These are phyloP conservation scores for Raphidocelis subcapitata DNA, from an alignment of 139 green algal species.

Conservation along the genomic window DNA sequence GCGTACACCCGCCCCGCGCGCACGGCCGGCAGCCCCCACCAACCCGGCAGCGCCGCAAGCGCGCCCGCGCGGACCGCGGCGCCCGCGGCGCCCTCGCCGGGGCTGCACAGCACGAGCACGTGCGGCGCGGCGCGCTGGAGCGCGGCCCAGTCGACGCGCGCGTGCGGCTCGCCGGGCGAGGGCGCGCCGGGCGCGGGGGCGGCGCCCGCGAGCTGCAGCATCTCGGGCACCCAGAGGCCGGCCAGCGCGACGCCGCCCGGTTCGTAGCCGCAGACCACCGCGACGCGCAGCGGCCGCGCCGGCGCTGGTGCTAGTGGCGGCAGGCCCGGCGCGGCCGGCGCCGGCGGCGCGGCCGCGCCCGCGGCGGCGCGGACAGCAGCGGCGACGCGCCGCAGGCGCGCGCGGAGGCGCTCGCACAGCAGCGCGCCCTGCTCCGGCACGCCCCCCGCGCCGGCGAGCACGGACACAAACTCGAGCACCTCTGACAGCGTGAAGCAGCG, in stretches of 20 bases:
- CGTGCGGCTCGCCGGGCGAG: conserved; percentile 45
- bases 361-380: neutral
- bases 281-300: conserved; percentile 28
- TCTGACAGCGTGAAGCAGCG: conserved; percentile 66
- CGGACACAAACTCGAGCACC: conserved; percentile 77
- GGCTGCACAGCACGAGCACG: conserved; percentile 63
- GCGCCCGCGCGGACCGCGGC: conserved; percentile 41
- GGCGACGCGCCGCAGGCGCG: conserved; percentile 58
- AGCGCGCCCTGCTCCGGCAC: conserved; percentile 48
- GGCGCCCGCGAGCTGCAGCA: conserved; percentile 56
- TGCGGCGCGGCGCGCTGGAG: conserved; percentile 59
- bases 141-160: conserved; percentile 44
- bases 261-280: conserved; percentile 70
- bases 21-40: conserved; percentile 89
- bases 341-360: neutral
- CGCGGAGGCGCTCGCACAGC: conserved; percentile 71
- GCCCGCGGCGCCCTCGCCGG: neutral
- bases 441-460: conserved; percentile 68
- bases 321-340: neutral
- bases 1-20: conserved; percentile 73
- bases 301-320: neutral
- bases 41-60: conserved; percentile 79
- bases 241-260: conserved; percentile 42
- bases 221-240: conserved; percentile 57
- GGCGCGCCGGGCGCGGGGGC: conserved; percentile 3